These are phyloP conservation scores for Coccomyxa sp. DNA, from an alignment of 139 green algal genomes.

Conservation along the genomic window DNA sequence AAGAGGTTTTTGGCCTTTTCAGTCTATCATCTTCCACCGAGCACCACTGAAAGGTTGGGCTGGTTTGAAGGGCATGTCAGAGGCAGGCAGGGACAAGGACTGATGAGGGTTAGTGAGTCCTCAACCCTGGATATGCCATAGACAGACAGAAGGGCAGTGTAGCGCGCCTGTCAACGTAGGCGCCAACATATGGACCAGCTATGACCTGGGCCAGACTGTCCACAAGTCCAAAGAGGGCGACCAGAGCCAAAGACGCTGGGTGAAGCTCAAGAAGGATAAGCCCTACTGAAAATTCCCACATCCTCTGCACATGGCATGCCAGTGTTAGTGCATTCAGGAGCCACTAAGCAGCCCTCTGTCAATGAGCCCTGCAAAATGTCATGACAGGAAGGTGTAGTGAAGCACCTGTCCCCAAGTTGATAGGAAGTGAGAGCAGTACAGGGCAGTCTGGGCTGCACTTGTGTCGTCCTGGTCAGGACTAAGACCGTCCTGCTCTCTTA, in stretches of 20 bases:
- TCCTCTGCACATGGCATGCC: too few species aligned
- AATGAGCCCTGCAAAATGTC: neutral
- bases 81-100: too few species aligned
- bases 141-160: too few species aligned
- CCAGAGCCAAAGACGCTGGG: conserved; percentile 10
- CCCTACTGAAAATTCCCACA: conserved; percentile 12
- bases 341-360: neutral
- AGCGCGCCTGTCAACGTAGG: conserved; percentile 14
- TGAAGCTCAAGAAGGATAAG: conserved; percentile 15
- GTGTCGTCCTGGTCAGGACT: neutral
- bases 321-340: neutral
- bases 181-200: neutral
- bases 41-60: too few species aligned
- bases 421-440: neutral
- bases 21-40: too few species aligned
- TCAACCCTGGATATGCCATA: too few species aligned
- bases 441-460: neutral
- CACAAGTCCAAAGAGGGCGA: conserved; percentile 10
- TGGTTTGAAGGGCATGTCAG: too few species aligned
- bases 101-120: too few species aligned
- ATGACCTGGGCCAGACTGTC: conserved; percentile 8
- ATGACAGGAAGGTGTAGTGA: neutral
- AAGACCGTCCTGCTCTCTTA: neutral
- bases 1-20: too few species aligned
- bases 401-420: neutral